These are phyloP conservation scores for Nicotiana tabacum DNA, from an alignment of 257 asterid species.

Conservation along the genomic window DNA sequence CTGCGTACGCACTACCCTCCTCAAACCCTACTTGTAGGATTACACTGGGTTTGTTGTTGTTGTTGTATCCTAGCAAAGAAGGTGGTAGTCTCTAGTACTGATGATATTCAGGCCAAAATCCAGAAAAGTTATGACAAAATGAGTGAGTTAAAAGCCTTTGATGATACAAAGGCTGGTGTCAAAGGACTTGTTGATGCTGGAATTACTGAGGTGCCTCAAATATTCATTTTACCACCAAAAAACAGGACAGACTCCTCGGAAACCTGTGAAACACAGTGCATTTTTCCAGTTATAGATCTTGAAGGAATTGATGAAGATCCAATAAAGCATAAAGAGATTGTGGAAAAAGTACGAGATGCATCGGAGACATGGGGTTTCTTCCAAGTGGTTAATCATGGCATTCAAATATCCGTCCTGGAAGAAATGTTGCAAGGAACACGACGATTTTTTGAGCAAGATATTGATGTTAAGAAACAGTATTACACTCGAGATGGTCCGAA, in stretches of 20 bases:
- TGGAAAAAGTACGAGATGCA: conserved; percentile 39
- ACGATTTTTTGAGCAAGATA: conserved; percentile 54
- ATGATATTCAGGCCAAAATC: neutral
- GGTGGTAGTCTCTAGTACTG: conserved; percentile 12
- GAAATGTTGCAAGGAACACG: conserved; percentile 51
- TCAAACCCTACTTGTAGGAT: too few relatives aligned
- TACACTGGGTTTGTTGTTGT: too few relatives aligned
- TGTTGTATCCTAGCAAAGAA: neutral
- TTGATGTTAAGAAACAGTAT: conserved; percentile 37
- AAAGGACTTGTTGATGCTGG: conserved; percentile 63
- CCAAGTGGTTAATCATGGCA: conserved; percentile 66
- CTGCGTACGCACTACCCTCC: too few relatives aligned
- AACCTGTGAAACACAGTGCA: conserved; percentile 6
- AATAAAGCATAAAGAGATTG: conserved; percentile 15
- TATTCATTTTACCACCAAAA: conserved; percentile 33
- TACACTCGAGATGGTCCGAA: conserved; percentile 46
- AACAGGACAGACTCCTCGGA: neutral
- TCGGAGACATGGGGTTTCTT: conserved; percentile 51
- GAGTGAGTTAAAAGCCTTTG: conserved; percentile 41
- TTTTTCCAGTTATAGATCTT: conserved; percentile 61
- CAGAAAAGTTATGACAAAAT: conserved; percentile 24
- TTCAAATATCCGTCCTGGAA: conserved; percentile 37
- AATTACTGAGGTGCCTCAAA: conserved; percentile 33
- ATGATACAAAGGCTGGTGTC: conserved; percentile 57
- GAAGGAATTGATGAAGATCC: conserved; percentile 16